These are phyloP conservation scores for Podospora pseudoanserina DNA, from an alignment of 495 filamentous ascomycete genomes.

Conservation along the genomic window DNA sequence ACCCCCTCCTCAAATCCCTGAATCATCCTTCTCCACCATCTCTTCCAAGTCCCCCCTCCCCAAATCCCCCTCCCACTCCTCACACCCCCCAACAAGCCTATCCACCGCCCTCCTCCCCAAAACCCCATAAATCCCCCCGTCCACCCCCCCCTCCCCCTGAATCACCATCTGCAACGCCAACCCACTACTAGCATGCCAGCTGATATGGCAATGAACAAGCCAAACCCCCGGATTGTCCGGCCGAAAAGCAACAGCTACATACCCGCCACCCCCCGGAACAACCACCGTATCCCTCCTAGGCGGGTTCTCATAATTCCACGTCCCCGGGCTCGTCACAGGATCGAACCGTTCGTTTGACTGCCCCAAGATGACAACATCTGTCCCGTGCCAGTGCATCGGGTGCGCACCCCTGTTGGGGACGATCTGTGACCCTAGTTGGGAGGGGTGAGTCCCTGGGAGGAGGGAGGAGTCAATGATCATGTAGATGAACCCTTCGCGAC, in stretches of 20 bases:
- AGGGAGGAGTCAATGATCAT: constrained; percentile 17
- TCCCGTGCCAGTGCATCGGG: constrained; percentile 56
- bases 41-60: background rate
- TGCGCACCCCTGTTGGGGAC: constrained; percentile 42
- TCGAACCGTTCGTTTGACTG: constrained; percentile 41
- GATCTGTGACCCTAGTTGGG: background rate
- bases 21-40: constrained; percentile 8
- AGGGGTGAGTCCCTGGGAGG: background rate
- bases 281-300: constrained; percentile 36
- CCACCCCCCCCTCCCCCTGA: background rate
- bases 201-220: constrained; percentile 49
- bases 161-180: constrained; percentile 10
- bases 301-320: constrained; percentile 40
- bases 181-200: constrained; percentile 43
- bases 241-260: constrained; percentile 44
- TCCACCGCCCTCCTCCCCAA: background rate
- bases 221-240: constrained; percentile 47
- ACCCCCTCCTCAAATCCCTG: background rate
- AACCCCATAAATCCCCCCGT: background rate
- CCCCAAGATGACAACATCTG: constrained; percentile 56
- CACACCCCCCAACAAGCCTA: background rate
- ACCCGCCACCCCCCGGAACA: constrained; percentile 33
- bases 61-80: background rate
- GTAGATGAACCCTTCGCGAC: constrained; percentile 9
- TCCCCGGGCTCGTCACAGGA: constrained; percentile 15